These are phyloP conservation scores for Pascua sp. DNA, from an alignment of 1,284 basidiomycete genomes.

Conservation along the genomic window DNA sequence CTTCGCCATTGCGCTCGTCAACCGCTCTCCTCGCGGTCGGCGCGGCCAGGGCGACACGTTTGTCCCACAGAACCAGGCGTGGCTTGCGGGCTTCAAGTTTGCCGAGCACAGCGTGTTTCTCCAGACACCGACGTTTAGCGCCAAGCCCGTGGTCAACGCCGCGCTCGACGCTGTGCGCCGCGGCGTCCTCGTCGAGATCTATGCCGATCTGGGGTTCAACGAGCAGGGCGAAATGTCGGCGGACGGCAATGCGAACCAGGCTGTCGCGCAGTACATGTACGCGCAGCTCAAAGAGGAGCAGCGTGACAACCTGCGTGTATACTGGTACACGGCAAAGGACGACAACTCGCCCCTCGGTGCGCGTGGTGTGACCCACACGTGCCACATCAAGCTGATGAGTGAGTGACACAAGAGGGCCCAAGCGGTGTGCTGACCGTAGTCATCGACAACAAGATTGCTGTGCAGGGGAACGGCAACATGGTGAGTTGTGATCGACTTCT, in stretches of 20 bases:
- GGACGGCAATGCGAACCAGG: conserved; percentile 70
- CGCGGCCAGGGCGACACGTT: conserved; percentile 29
- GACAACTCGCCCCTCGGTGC: conserved; percentile 61
- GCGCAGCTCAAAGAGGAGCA: conserved; percentile 52
- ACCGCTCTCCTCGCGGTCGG: conserved; percentile 51
- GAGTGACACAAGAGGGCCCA: conserved; percentile 15
- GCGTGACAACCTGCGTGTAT: conserved; percentile 58
- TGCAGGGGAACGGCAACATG: conserved; percentile 48
- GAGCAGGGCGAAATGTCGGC: conserved; percentile 50
- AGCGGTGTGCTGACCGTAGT: conserved; percentile 47
- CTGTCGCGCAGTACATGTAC: conserved; percentile 63
- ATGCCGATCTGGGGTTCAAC: conserved; percentile 61
- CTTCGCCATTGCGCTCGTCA: conserved; percentile 50
- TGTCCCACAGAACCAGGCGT: conserved; percentile 64
- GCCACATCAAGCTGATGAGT: conserved; percentile 66
- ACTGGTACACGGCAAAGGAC: conserved; percentile 59
- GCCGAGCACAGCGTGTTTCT: conserved; percentile 66
- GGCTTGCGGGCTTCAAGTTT: conserved; percentile 63
- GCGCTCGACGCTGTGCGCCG: conserved; percentile 61
- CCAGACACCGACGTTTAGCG: conserved; percentile 69
- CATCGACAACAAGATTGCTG: conserved; percentile 62
- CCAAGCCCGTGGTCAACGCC: conserved; percentile 60
- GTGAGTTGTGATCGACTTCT: not conserved
- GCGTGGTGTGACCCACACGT: conserved; percentile 58
- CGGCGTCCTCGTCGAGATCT: conserved; percentile 61